Evolutionary conservation across 768 basidiomycete species (phyloP).

Genomic region (Tylopilus cervinicoccineus): DNA sequence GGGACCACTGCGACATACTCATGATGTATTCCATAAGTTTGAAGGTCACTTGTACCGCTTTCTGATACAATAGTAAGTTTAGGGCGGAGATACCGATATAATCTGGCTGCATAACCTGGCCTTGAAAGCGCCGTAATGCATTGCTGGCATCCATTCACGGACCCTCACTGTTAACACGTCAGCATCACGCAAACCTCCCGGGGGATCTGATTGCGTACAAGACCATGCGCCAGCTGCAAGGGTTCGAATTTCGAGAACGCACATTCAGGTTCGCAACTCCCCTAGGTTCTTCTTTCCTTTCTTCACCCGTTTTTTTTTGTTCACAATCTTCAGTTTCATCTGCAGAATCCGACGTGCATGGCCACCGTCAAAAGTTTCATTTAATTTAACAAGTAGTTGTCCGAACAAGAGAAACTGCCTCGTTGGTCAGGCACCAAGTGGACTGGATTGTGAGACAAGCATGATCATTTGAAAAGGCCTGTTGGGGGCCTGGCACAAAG

Average conservation of each 20-base stretch:
- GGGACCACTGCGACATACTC: not conserved
- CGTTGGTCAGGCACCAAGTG: conserved; percentile 15
- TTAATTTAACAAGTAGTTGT: conserved; percentile 9
- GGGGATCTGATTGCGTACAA: conserved; percentile 28
- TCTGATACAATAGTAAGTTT: conserved; percentile 11
- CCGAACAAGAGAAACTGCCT: conserved; percentile 9
- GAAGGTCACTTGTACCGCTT: not conserved
- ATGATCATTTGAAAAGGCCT: conserved; percentile 7
- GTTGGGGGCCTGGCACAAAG: conserved; percentile 8
- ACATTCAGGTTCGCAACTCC: conserved; percentile 23
- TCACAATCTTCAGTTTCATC: conserved; percentile 11
- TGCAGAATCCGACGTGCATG: conserved; percentile 12
- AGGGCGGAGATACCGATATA: conserved; percentile 21
- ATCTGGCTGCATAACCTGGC: not conserved
- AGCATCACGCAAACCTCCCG: conserved; percentile 20
- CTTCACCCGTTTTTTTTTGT: conserved; percentile 10
- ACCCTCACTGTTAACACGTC: conserved; percentile 29
- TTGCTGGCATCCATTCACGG: conserved; percentile 25
- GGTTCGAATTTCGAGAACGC: conserved; percentile 25
- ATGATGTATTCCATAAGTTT: conserved; percentile 4
- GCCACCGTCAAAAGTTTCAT: conserved; percentile 9
- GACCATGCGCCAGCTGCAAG: conserved; percentile 13
- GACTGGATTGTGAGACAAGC: conserved; percentile 11
- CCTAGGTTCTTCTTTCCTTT: conserved; percentile 1
- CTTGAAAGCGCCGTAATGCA: conserved; percentile 26